These are phyloP conservation scores for Coniochaeta sp. DNA, from an alignment of 2,329 filamentous ascomycete genomes.

Conservation along the genomic window DNA sequence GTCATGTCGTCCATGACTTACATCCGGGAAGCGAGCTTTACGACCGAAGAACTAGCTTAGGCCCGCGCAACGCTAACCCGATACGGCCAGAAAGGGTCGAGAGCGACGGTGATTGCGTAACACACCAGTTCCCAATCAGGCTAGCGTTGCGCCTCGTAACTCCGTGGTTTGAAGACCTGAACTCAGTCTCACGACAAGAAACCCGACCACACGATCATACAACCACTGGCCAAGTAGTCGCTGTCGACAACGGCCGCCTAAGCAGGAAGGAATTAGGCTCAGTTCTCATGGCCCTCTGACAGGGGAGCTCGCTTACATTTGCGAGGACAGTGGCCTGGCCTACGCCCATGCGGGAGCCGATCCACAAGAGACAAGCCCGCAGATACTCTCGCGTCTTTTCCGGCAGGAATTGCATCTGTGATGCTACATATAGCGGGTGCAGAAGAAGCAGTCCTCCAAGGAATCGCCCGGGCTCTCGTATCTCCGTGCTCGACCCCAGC, in stretches of 20 bases:
- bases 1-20: not conserved
- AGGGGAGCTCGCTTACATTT: not conserved
- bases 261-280: not conserved
- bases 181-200: not conserved
- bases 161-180: not conserved
- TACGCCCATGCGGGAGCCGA: slow-evolving; percentile 17
- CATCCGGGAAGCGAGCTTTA: not conserved
- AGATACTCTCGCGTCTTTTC: slow-evolving; percentile 8
- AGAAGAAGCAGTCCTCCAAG: slow-evolving; percentile 18
- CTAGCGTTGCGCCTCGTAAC: not conserved
- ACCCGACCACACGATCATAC: not conserved
- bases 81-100: not conserved
- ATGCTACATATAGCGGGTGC: slow-evolving; percentile 11
- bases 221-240: not conserved
- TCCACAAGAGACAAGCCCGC: slow-evolving; percentile 15
- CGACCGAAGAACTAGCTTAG: not conserved
- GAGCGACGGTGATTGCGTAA: not conserved
- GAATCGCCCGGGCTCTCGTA: slow-evolving; percentile 8
- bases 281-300: not conserved
- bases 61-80: not conserved
- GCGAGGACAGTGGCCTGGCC: slow-evolving; percentile 10
- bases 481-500: not conserved
- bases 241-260: not conserved
- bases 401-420: slow-evolving; percentile 9
- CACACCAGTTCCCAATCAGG: not conserved